Evolutionary conservation across 129 eudicot genomes (phyloP).

Genomic region (Lactuca sativa): DNA sequence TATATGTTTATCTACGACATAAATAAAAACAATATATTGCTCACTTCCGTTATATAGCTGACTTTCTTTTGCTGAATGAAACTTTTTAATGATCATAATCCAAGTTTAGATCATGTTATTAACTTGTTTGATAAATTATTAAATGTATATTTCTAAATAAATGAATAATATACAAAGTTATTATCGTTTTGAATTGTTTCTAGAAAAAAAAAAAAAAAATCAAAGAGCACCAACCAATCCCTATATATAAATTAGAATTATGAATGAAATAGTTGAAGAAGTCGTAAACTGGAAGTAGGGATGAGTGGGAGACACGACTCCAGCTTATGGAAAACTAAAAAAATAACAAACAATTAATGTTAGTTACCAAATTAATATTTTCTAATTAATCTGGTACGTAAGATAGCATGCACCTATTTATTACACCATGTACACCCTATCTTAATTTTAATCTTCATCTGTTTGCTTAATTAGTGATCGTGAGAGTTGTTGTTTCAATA

Average conservation of each 20-base stretch:
- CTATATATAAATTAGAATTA: constrained; percentile 22
- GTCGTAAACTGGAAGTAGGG: constrained; percentile 15
- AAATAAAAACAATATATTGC: too few species aligned
- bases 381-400: constrained; percentile 25
- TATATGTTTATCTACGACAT: background rate
- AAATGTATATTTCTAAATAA: too few species aligned
- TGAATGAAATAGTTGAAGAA: constrained; percentile 7
- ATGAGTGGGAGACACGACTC: constrained; percentile 40
- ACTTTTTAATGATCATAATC: background rate
- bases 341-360: constrained; percentile 26
- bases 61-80: background rate
- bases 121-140: background rate
- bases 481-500: background rate
- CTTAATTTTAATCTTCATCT: background rate
- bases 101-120: too few species aligned
- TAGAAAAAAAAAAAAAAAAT: constrained; percentile 6
- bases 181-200: constrained; percentile 11
- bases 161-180: background rate
- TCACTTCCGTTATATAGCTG: background rate
- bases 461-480: too few species aligned
- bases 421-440: constrained; percentile 17
- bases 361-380: constrained; percentile 30
- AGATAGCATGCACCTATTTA: constrained; percentile 32
- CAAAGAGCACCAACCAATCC: constrained; percentile 29
- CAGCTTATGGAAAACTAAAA: constrained; percentile 8